phyloP scores from a whole-genome alignment of 371 early-diverging fungal genomes.

The Sporodiniella umbellata region DNA sequence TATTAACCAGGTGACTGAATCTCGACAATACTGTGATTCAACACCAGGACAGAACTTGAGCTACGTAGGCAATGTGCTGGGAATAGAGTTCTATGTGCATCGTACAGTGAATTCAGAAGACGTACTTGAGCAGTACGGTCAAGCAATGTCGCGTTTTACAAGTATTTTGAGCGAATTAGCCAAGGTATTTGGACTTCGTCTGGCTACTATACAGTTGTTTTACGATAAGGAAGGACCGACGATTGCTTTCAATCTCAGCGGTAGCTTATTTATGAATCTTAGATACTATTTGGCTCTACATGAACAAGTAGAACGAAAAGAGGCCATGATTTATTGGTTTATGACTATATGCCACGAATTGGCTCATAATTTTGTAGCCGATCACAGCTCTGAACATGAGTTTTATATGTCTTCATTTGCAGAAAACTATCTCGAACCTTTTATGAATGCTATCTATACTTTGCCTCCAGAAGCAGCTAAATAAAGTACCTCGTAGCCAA shows the following conservation, averaged over 20 bases:
- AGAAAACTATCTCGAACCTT: conserved; percentile 62
- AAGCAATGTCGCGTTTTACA: conserved; percentile 53
- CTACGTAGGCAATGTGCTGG: conserved; percentile 44
- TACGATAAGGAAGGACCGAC: conserved; percentile 67
- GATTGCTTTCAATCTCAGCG: conserved; percentile 81
- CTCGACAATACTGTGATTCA: conserved; percentile 51
- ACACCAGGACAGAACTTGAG: conserved; percentile 55
- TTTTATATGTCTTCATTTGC: conserved; percentile 79
- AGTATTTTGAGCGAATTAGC: conserved; percentile 53
- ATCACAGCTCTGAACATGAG: conserved; percentile 56
- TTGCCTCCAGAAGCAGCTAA: neutral
- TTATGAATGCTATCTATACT: conserved; percentile 23
- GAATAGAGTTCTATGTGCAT: conserved; percentile 56
- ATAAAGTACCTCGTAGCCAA: neutral
- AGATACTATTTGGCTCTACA: conserved; percentile 75
- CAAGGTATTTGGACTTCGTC: conserved; percentile 61
- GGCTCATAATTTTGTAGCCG: conserved; percentile 79
- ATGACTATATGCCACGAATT: conserved; percentile 88
- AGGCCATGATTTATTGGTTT: conserved; percentile 80
- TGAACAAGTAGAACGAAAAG: conserved; percentile 33
- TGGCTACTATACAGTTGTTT: conserved; percentile 67
- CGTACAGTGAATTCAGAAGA: conserved; percentile 41
- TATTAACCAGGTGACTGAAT: conserved; percentile 40
- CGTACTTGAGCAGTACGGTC: conserved; percentile 39
- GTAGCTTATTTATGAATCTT: conserved; percentile 83